phyloP scores from a whole-genome alignment of 352 stramenopile genomes.

The Globisporangium emineosum region DNA sequence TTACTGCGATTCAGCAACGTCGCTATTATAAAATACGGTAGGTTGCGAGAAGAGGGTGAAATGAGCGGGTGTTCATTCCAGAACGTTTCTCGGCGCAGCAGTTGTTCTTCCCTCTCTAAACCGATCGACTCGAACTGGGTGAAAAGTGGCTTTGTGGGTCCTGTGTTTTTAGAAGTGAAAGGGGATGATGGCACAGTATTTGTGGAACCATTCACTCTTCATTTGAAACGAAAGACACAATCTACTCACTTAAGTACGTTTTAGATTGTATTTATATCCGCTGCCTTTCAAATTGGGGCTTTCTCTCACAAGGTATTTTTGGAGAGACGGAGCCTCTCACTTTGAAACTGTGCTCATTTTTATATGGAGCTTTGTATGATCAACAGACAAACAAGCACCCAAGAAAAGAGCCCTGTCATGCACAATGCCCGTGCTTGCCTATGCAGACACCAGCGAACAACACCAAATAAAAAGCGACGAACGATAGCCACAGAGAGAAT shows the following conservation, averaged over 20 bases:
- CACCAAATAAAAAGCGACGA: no score
- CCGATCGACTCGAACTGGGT: neutral
- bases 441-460: no score
- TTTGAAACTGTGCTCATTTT: neutral
- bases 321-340: neutral
- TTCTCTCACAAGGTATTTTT: neutral
- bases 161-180: neutral
- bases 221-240: no score
- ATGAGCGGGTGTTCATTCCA: neutral
- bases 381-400: neutral
- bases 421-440: no score
- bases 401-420: neutral
- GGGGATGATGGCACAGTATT: neutral
- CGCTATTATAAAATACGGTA: neutral
- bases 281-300: neutral
- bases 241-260: neutral
- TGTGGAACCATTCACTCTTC: neutral
- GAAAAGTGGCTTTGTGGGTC: no score
- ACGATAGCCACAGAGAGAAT: no score
- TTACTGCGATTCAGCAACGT: neutral
- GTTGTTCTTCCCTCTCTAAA: constrained; percentile 1
- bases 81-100: neutral
- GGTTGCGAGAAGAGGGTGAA: neutral
- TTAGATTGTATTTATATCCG: neutral
- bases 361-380: neutral